Base-by-base conservation (phyloP, 768 basidiomycete genomes). In the Galerina marginata region DNA sequence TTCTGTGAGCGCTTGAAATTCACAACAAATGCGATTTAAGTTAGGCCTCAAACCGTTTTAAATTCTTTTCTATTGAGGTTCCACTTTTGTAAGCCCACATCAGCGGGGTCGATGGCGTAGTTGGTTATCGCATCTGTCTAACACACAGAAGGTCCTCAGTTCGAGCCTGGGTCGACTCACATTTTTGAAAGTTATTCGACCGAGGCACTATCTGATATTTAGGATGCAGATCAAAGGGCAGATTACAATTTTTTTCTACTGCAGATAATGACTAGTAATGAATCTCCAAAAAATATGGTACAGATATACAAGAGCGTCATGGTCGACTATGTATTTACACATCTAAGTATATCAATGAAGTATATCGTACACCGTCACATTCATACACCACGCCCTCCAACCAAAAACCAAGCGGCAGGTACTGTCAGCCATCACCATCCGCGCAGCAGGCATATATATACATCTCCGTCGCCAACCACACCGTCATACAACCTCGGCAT, bases 61-160 rank as follows among this genome's bases (percentile, higher is more conserved):
- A 29, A 29, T 29, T 7, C 29, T 5, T 33, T 33, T 33, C 29
- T 33, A 33, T 33, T 33, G 29, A 33, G 29, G 29, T 7, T 33
- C 2, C 29, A 33, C 29, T 33, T 33, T 33, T 7, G 29, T 7
- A 33, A 7, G 4, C 7, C 7, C 2, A 33, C 4, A 7, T 0
- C 29, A 33, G 29, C 7, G 2, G 51, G 51, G 39, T 80, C 79
- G 84, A 83, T 88, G 87, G 86, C 84, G 87, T 89, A 88, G 85
- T 87, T 88, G 86, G 86, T 88, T 88, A 89, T 89, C 86, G 84
- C 86, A 86, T 87, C 85, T 86, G 87, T 88, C 86, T 88, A 86
- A 89, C 86, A 88, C 86, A 86, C 86, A 86, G 86, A 85, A 86
- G 86, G 85, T 83, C 86, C 79, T 76, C 85, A 81, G 86, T 86